Evolutionary conservation across 495 filamentous ascomycete genomes (phyloP).

Genomic region (Choiromyces venosus): DNA sequence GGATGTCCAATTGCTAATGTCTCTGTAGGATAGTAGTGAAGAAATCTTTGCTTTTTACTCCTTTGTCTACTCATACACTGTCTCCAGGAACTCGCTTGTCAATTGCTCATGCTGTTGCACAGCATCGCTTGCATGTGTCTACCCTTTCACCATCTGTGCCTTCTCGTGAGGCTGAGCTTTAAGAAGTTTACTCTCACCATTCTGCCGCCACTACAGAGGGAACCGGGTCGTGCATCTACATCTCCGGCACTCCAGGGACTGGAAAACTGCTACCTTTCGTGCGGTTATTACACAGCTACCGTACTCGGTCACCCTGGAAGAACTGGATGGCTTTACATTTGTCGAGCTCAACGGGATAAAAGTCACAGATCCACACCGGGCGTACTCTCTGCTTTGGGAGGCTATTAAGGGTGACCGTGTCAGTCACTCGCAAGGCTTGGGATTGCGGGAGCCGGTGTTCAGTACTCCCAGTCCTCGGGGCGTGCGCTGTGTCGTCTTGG

Average conservation of each 20-base stretch:
- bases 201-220: constrained; percentile 92
- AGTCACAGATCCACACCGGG: too few species aligned
- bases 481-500: too few species aligned
- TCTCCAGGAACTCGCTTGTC: constrained; percentile 69
- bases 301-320: constrained; percentile 72
- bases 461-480: too few species aligned
- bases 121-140: too few species aligned
- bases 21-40: constrained; percentile 75
- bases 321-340: constrained; percentile 97
- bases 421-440: too few species aligned
- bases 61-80: constrained; percentile 78
- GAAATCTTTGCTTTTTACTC: constrained; percentile 90
- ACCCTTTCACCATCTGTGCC: constrained; percentile 85
- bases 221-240: constrained; percentile 92
- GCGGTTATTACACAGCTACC: too few species aligned
- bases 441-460: too few species aligned
- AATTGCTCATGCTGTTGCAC: constrained; percentile 85
- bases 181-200: constrained; percentile 83
- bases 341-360: constrained; percentile 99
- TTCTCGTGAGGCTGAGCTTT: constrained; percentile 86
- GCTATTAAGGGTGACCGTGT: too few species aligned
- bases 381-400: too few species aligned
- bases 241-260: too few species aligned
- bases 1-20: too few species aligned
- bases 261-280: too few species aligned